A percentile compares a stretch with the other conserved stretches of the same genome.
Evolutionary conservation across 1,284 basidiomycete genomes (phyloP).

Genomic region (Ustilago hordei): DNA sequence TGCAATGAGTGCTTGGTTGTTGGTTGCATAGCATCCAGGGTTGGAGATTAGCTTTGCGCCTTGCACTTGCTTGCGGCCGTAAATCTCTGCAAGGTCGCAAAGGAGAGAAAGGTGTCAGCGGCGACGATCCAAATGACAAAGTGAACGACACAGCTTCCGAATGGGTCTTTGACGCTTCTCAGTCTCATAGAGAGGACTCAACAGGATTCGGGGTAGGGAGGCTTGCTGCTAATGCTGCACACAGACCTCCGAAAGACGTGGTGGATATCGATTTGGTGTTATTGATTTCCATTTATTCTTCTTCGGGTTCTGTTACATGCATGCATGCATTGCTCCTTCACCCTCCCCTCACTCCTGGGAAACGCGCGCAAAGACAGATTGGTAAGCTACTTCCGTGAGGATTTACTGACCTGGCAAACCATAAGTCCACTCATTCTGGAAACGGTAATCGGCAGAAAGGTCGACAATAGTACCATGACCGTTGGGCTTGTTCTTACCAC

Average conservation of each 20-base stretch:
- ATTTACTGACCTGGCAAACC: conserved; percentile 92
- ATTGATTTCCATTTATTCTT: conserved; percentile 23
- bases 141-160: background rate
- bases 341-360: background rate
- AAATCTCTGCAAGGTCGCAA: conserved; percentile 78
- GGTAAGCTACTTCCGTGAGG: background rate
- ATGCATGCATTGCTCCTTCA: background rate
- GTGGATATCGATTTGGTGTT: background rate
- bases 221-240: background rate
- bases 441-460: conserved; percentile 93
- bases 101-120: background rate
- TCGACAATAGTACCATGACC: conserved; percentile 80
- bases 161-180: background rate
- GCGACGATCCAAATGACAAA: background rate
- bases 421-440: conserved; percentile 95
- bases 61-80: conserved; percentile 80
- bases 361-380: background rate
- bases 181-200: background rate
- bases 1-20: conserved; percentile 88
- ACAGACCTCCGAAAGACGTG: conserved; percentile 10
- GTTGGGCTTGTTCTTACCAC: conserved; percentile 75
- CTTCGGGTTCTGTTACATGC: conserved; percentile 9
- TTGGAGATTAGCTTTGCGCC: conserved; percentile 88
- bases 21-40: conserved; percentile 96
- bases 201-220: background rate